Evolutionary conservation across 2,329 filamentous ascomycete genomes (phyloP), one percentile per base, ranked within the genome.

Genomic region (Coniochaeta prunicola): DNA sequence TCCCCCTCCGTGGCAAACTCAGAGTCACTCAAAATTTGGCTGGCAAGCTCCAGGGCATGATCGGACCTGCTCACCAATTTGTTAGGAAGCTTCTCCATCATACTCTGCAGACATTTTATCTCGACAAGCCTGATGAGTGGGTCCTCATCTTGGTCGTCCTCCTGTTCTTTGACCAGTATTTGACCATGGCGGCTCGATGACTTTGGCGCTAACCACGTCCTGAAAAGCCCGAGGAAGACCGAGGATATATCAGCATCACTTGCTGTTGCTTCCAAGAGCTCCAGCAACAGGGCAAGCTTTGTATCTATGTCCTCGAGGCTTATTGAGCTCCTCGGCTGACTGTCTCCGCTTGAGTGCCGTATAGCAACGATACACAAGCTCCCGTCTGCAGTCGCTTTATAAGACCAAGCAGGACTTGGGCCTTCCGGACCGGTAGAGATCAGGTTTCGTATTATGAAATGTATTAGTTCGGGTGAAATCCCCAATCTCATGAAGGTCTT

Each of bases 31-130:
- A 91, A 69, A 0, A 91, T 77, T 58, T 88, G 80, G 56, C 77
- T 76, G 55, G 87, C 80, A 1, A 92, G 77, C 53, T 85, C 80
- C 1, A 91, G 73, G 7, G 90, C 77, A 64, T 89, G 84, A 48
- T 80, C 80, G 2, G 88, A 86, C 59, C 85, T 81, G 33, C 78
- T 80, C 31, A 88, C 80, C 13, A 91, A 77, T 61, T 83, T 85
- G 24, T 87, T 81, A 1, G 85, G 80, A 53, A 87, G 80, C 53
- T 76, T 79, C 26, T 83, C 80, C 70, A 90, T 83, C 71, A 91
- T 79, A 34, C 79, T 80, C 65, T 89, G 85, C 8, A 90, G 76
- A 0, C 90, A 71, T 55, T 84, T 84, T 5, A 85, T 77, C 62
- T 88, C 79, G 6, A 80, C 70, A 1, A 91, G 72, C 4, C 77